Conservation (phyloP, 768 basidiomycete species). For the Suillus paluster region DNA sequence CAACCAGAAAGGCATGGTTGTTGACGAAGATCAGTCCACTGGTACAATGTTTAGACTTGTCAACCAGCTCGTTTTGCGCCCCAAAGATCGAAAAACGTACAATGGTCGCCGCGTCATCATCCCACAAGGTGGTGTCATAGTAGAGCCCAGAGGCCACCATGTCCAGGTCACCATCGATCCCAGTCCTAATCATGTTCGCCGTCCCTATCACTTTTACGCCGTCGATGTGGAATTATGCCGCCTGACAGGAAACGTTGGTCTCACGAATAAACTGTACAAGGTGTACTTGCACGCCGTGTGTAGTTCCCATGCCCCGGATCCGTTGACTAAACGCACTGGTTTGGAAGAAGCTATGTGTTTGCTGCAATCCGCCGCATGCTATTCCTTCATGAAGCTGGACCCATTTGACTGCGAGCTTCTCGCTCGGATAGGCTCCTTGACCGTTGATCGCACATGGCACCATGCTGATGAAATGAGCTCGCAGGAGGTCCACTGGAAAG, state of each 20-base stretch:
- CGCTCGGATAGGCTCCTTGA: constrained; percentile 34
- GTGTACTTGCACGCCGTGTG: constrained; percentile 48
- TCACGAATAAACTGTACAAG: constrained; percentile 33
- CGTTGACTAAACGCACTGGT: constrained; percentile 46
- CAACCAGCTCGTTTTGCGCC: constrained; percentile 40
- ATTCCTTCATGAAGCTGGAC: constrained; percentile 42
- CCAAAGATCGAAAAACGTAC: constrained; percentile 12
- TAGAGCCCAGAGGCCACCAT: not conserved
- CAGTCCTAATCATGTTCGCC: not conserved
- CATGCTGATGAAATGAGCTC: constrained; percentile 36
- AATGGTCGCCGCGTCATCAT: constrained; percentile 16
- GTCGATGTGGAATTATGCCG: constrained; percentile 31
- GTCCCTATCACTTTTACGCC: constrained; percentile 25
- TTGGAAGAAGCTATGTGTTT: constrained; percentile 43
- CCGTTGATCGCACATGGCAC: constrained; percentile 39
- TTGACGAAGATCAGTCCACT: constrained; percentile 41
- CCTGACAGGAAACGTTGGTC: constrained; percentile 23
- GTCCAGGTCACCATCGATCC: constrained; percentile 1
- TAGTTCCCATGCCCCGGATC: constrained; percentile 38
- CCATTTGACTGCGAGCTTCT: constrained; percentile 33
- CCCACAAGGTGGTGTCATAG: constrained; percentile 10
- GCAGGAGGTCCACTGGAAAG: constrained; percentile 40
- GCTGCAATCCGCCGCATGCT: constrained; percentile 38
- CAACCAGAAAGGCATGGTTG: constrained; percentile 42
- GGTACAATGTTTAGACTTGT: constrained; percentile 47